phyloP scores from a whole-genome alignment of 805 yeast genomes.

The Nakazawaea laoshanensis region DNA sequence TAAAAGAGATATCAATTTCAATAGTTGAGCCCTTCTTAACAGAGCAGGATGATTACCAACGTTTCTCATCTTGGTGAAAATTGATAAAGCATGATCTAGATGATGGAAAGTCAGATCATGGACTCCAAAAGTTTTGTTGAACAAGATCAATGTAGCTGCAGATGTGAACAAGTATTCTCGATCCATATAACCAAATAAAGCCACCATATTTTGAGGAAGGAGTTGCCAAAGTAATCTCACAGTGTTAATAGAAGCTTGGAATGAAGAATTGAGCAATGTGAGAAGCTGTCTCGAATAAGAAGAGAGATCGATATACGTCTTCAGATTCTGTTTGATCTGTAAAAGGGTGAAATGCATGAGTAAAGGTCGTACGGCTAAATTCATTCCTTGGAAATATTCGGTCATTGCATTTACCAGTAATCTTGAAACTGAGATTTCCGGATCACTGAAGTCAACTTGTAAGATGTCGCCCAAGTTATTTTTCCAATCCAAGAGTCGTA shows the following conservation, averaged over 20 bases:
- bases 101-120: conserved; percentile 68
- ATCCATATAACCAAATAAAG: conserved; percentile 82
- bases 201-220: conserved; percentile 74
- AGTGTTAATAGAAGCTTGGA: conserved; percentile 74
- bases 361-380: conserved; percentile 69
- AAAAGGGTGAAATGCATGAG: conserved; percentile 68
- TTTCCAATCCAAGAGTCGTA: conserved; percentile 61
- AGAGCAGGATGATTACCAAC: conserved; percentile 79
- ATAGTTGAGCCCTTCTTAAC: conserved; percentile 59
- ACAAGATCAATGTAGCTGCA: conserved; percentile 62
- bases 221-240: conserved; percentile 68
- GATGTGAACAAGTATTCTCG: conserved; percentile 74
- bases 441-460: conserved; percentile 50
- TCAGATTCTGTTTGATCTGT: conserved; percentile 42
- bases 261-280: conserved; percentile 65
- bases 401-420: conserved; percentile 69
- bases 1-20: conserved; percentile 54
- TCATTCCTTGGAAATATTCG: conserved; percentile 77
- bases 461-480: conserved; percentile 54
- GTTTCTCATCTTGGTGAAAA: conserved; percentile 68
- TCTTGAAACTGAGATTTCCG: conserved; percentile 51
- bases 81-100: conserved; percentile 60
- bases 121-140: conserved; percentile 75
- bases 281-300: conserved; percentile 60
- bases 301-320: conserved; percentile 48